Base-by-base conservation (phyloP, 2,329 filamentous ascomycete species). In the Ophiostoma montium region DNA sequence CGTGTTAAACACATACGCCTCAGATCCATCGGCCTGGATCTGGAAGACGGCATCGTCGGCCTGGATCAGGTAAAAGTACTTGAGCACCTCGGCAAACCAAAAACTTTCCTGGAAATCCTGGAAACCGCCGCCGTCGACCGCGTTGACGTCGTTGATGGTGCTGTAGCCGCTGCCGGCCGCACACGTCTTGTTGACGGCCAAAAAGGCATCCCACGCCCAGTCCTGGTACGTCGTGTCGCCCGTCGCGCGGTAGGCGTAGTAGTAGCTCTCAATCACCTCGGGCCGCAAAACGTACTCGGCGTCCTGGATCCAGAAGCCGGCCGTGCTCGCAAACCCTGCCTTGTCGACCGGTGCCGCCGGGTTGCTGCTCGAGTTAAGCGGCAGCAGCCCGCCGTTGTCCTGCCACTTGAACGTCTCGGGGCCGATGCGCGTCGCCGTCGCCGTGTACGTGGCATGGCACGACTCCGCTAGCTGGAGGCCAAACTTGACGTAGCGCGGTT, bases 81-180 rank as follows among this genome's bases (percentile, higher is more conserved):
- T 94, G 63, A 94, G 62, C 54, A 88, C 83, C 68, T 94, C 87
- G 0, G 87, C 86, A 62, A 94, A 87, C 69, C 84, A 81, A 67
- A 92, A 94, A 58, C 83, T 89, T 66, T 94, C 86, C 70, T 90
- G 84, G 61, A 82, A 81, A 62, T 94, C 77, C 38, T 65, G 63
- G 52, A 74, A 78, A 0, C 65, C 63, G 1, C 83, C 84, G 10
- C 84, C 85, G 30, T 69, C 70, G 3, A 59, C 57, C 3, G 64
- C 66, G 56, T 84, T 86, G 42, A 94, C 84, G 60, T 94, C 64
- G 0, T 58, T 61, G 49, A 94, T 67, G 30, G 74, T 71, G 12
- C 75, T 75, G 64, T 79, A 94, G 8, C 84, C 87, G 19, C 74
- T 80, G 7, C 75, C 76, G 0, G 74, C 76, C 21, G 74, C 67